Evolutionary conservation across 2,329 filamentous ascomycete genomes (phyloP).

Genomic region (Aurifilum marmelostoma): DNA sequence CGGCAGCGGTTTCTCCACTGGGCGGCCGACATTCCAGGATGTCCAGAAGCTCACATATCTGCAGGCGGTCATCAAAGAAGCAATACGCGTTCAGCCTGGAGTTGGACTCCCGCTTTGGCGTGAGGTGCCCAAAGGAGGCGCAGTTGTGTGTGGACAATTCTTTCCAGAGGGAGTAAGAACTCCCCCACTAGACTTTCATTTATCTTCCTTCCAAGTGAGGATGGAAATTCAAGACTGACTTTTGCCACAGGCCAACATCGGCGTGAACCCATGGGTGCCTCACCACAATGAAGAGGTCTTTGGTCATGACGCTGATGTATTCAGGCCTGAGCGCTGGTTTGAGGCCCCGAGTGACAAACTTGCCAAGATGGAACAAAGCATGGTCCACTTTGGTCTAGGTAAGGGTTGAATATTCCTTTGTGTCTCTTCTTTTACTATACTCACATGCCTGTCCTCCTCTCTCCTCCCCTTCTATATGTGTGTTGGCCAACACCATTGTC

Average conservation of each 20-base stretch:
- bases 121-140: constrained; percentile 36
- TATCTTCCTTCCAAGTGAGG: not conserved
- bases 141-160: constrained; percentile 37
- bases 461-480: not conserved
- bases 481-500: too few relatives aligned
- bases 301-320: constrained; percentile 44
- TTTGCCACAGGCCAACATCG: constrained; percentile 34
- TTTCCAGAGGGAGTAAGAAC: constrained; percentile 41
- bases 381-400: not conserved
- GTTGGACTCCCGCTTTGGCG: constrained; percentile 51
- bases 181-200: not conserved
- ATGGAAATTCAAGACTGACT: not conserved
- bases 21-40: constrained; percentile 55
- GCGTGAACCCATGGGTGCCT: constrained; percentile 40
- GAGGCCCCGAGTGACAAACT: not conserved
- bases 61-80: constrained; percentile 65
- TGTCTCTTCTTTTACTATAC: too few relatives aligned
- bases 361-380: not conserved
- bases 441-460: too few relatives aligned
- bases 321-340: not conserved
- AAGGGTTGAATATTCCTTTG: not conserved
- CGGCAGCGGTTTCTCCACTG: constrained; percentile 33
- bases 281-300: constrained; percentile 38
- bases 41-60: constrained; percentile 47
- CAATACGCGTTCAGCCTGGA: constrained; percentile 67